Evolutionary conservation across 1,284 basidiomycete genomes (phyloP), one percentile per base, ranked within the genome.

Genomic region (Rhizoctonia solani): DNA sequence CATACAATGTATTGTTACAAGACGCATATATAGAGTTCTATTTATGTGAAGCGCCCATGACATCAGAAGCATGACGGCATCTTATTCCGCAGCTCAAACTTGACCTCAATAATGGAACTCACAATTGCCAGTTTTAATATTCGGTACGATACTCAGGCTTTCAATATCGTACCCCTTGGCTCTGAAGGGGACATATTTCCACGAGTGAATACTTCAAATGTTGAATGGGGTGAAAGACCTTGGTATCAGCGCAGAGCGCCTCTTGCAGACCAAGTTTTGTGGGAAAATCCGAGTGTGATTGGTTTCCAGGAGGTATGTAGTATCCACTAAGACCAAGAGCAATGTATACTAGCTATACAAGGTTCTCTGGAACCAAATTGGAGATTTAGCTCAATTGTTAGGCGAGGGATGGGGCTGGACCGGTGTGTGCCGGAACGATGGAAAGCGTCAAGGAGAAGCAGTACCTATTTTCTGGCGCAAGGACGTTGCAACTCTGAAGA

Each of bases 11-110:
- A 46, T 49, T 61, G 50, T 50, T 61, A 37, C 47, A 32, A 23
- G 50, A 61, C 46, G 30, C 41, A 61, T 32, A 61, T 50, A 61
- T 61, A 61, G 44, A 61, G n/a, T n/a, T n/a, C n/a, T n/a, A n/a
- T n/a, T n/a, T n/a, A n/a, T n/a, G n/a, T n/a, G n/a, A n/a, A n/a
- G n/a, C n/a, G n/a, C n/a, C n/a, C n/a, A n/a, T n/a, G n/a, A n/a
- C n/a, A n/a, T n/a, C n/a, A n/a, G n/a, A n/a, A n/a, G n/a, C n/a
- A 53, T 63, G 59, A 63, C 25, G 59, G 21, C 59, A 42, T 63
- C n/a, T 1, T 32, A 6, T 30, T 29, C 59, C 46, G 49, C 37
- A 53, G 47, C 49, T 32, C 47, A 14, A 27, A 39, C 49, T 52
- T 25, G 37, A 53, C 16, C 29, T 44, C 21, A 37, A 63, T 34